phyloP scores from a whole-genome alignment of 192 early-diverging fungal species.

The Linnemannia schmuckeri region DNA sequence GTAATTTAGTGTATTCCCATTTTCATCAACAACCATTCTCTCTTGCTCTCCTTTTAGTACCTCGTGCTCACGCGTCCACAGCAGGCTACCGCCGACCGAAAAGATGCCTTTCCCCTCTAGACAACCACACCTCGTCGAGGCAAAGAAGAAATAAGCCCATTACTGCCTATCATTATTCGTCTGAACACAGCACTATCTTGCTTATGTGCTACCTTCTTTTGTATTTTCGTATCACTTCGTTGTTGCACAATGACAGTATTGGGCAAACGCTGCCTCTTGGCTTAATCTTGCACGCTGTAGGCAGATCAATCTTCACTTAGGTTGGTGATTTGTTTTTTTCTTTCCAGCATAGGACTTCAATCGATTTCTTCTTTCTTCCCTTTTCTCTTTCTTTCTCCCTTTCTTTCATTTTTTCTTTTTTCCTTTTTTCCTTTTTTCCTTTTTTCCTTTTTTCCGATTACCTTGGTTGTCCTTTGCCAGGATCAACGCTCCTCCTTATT shows the following conservation, averaged over 20 bases:
- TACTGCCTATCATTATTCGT: background rate
- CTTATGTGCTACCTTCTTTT: background rate
- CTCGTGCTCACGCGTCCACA: background rate
- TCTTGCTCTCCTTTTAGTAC: too few relatives aligned
- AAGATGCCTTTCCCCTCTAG: background rate
- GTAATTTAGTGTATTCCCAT: background rate
- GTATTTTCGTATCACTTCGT: background rate
- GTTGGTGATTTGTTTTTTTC: background rate
- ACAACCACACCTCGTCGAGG: background rate
- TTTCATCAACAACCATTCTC: background rate
- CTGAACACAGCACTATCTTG: background rate
- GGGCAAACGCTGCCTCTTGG: background rate
- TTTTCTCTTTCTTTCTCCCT: background rate
- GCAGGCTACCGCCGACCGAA: too few relatives aligned
- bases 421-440: background rate
- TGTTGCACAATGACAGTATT: background rate
- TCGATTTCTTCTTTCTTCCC: background rate
- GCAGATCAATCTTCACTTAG: background rate
- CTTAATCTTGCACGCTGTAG: background rate
- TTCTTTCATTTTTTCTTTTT: background rate
- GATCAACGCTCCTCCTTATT: background rate
- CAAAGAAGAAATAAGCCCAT: background rate
- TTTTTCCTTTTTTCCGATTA: background rate
- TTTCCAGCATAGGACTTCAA: background rate
- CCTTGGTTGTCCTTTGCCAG: background rate